A percentile compares a stretch with the other conserved stretches of the same genome.
These are phyloP conservation scores for Mollisia scopiformis DNA, from an alignment of 2,329 filamentous ascomycete genomes.

Conservation along the genomic window DNA sequence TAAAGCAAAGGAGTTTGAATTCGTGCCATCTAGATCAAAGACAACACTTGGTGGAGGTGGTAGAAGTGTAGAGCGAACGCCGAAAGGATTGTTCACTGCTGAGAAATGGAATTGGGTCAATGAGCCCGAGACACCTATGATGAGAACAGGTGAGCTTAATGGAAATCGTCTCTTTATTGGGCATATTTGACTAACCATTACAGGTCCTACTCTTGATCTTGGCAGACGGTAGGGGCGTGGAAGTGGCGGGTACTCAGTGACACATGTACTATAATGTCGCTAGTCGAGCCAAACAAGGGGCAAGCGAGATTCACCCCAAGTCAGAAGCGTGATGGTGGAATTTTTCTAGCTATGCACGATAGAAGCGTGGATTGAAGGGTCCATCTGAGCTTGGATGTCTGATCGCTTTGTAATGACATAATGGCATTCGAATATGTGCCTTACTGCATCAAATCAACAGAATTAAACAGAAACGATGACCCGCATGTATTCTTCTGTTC, in stretches of 20 bases:
- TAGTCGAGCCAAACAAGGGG: background rate
- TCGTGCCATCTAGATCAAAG: slow-evolving; percentile 55
- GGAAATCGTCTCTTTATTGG: background rate
- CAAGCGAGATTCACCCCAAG: too few species aligned
- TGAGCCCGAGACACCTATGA: slow-evolving; percentile 20
- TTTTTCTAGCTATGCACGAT: too few species aligned
- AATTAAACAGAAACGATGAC: background rate
- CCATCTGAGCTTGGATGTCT: too few species aligned
- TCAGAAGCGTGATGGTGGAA: too few species aligned
- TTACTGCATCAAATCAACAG: too few species aligned
- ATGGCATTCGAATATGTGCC: too few species aligned
- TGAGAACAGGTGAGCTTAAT: slow-evolving; percentile 5
- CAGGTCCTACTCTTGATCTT: background rate
- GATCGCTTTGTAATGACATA: too few species aligned
- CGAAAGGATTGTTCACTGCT: slow-evolving; percentile 57
- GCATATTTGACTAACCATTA: background rate
- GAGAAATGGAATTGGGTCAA: slow-evolving; percentile 60
- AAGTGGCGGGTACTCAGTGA: background rate
- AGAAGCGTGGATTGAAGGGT: too few species aligned
- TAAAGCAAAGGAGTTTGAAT: slow-evolving; percentile 28
- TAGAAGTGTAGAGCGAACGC: slow-evolving; percentile 54
- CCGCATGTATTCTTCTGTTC: background rate
- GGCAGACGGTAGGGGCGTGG: background rate
- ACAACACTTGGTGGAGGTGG: slow-evolving; percentile 51
- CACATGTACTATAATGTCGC: too few species aligned